These are phyloP conservation scores for Pestalotiopsis sp. DNA, from an alignment of 2,329 filamentous ascomycete genomes.

Conservation along the genomic window DNA sequence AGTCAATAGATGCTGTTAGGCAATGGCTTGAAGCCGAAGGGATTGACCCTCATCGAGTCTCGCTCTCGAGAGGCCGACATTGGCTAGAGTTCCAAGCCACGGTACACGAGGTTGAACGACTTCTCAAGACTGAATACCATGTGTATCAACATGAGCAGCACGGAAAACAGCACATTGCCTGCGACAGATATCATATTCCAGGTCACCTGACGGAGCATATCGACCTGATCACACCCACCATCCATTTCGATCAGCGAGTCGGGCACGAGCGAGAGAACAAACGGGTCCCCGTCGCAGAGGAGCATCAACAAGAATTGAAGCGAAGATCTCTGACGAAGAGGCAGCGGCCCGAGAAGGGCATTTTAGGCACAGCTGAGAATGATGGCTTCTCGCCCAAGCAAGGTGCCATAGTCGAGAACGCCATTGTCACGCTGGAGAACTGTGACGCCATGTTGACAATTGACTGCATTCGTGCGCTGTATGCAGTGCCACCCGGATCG, in stretches of 20 bases:
- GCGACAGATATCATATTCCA: conserved; percentile 42
- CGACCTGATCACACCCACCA: conserved; percentile 42
- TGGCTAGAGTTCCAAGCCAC: conserved; percentile 58
- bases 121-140: conserved; percentile 55
- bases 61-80: conserved; percentile 48
- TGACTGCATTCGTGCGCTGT: conserved; percentile 52
- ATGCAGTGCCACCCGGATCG: conserved; percentile 39
- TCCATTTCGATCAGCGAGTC: conserved; percentile 47
- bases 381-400: conserved; percentile 29
- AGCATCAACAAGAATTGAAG: conserved; percentile 24
- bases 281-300: conserved; percentile 21
- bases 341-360: conserved; percentile 22
- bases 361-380: conserved; percentile 23
- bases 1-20: conserved; percentile 49
- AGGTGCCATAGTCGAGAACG: conserved; percentile 28
- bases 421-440: conserved; percentile 30
- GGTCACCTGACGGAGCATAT: conserved; percentile 35
- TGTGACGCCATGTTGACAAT: conserved; percentile 59
- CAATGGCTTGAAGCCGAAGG: conserved; percentile 55
- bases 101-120: conserved; percentile 50
- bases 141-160: conserved; percentile 43
- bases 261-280: conserved; percentile 36
- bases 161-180: conserved; percentile 37
- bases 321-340: conserved; percentile 21
- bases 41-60: conserved; percentile 46